Base-by-base conservation (phyloP, 805 yeast species). In the Candida yuanshanica region DNA sequence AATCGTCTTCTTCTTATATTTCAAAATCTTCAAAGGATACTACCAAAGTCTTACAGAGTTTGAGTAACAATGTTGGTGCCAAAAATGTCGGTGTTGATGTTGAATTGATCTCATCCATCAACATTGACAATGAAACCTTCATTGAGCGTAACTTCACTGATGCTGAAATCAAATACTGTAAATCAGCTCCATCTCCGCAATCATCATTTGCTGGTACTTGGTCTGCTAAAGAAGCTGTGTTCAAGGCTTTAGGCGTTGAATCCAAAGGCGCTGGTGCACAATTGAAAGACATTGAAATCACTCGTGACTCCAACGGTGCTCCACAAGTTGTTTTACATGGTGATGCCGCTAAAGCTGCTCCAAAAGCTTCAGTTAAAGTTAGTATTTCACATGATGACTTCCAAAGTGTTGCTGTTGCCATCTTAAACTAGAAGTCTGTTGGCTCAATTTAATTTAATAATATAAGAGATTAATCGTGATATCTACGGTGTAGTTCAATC, bases 171-270 rank as follows among this genome's bases (percentile, higher is more conserved):
- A 70, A 68, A 26, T 93, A 93, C 73, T 89, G 97, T 64, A 52
- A 64, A 45, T 59, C 69, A 25, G 79, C 96, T 24, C 72, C 97
- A 33, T 74, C 74, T 50, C 86, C 93, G 38, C 84, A 79, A 58
- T 87, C 98, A 12, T 87, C 97, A 4, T 93, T 76, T 66, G 89
- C 99, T 21, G 99, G 99, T 36, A 84, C 95, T 34, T 93, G 99
- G 99, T 87, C 96, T 23, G 99, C 99, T 35, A 93, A 93, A 69
- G 99, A 93, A 70, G 99, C 99, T 33, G 97, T 90, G 26, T 93
- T 93, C 81, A 93, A 93, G 72, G 86, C 96, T 16, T 72, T 93
- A 59, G 90, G 93, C 47, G 95, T 87, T 48, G 75, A 77, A 58
- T 80, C 95, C 36, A 77, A 81, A 60, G 99, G 99, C 45, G 96